Conservation (phyloP, 495 filamentous ascomycete genomes). For the Venustampulla echinocandica region DNA sequence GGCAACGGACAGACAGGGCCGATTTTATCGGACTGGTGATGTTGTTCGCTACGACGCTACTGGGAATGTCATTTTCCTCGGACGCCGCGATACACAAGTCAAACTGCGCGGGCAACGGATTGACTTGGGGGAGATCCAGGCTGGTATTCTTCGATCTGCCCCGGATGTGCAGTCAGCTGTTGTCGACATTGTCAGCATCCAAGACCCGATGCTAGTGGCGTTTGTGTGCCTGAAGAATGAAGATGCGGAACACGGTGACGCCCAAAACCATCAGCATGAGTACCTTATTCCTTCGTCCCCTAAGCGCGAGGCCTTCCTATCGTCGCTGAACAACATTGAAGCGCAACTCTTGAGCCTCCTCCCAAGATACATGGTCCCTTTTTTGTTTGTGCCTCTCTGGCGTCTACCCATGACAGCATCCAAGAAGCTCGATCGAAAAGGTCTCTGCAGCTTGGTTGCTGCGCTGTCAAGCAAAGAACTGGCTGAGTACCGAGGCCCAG, state of each 20-base stretch:
- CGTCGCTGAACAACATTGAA: not conserved
- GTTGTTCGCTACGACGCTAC: slow-evolving; percentile 44
- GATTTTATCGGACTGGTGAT: slow-evolving; percentile 47
- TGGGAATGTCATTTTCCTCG: slow-evolving; percentile 31
- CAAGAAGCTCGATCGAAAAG: not conserved
- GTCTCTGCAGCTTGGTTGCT: not conserved
- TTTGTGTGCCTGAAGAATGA: not conserved
- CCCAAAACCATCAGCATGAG: not conserved
- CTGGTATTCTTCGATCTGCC: not conserved
- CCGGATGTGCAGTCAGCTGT: not conserved
- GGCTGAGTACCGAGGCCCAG: not conserved
- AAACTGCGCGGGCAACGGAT: slow-evolving; percentile 24
- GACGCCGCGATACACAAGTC: slow-evolving; percentile 9
- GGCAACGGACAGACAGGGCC: slow-evolving; percentile 22
- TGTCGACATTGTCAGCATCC: not conserved
- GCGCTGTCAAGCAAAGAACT: not conserved
- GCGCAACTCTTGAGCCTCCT: not conserved
- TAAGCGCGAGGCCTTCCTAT: not conserved
- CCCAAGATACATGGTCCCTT: not conserved
- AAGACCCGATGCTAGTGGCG: not conserved
- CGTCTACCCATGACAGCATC: not conserved
- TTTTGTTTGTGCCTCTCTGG: not conserved
- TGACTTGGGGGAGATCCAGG: slow-evolving; percentile 21
- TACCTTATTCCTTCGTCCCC: not conserved
- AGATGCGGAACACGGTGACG: not conserved